Conservation (phyloP, 2,329 filamentous ascomycete species). For the Microcera coccophila region DNA sequence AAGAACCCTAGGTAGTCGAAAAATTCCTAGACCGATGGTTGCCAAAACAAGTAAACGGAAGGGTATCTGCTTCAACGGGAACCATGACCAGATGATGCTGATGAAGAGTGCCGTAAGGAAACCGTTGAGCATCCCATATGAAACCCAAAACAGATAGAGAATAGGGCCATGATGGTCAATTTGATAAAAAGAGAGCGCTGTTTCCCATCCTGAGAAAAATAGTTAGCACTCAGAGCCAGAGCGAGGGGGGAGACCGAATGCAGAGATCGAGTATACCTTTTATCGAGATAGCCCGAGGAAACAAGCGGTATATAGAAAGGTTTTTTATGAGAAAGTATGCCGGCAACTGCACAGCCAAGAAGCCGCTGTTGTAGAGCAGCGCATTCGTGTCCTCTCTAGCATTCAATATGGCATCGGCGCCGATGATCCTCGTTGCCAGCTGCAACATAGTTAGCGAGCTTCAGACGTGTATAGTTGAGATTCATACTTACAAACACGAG, state of each 20-base stretch:
- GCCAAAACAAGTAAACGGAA: not conserved
- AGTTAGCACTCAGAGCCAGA: not conserved
- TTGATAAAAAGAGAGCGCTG: not conserved
- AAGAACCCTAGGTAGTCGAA: not conserved
- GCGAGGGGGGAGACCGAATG: not conserved
- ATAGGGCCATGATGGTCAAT: not conserved
- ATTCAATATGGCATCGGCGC: not conserved
- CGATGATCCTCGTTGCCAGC: not conserved
- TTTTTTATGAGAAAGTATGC: not conserved
- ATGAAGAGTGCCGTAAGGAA: not conserved
- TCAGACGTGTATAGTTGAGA: not conserved
- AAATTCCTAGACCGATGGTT: not conserved
- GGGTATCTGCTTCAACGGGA: not conserved
- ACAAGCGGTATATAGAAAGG: not conserved
- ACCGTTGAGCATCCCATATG: not conserved
- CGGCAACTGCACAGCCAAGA: not conserved
- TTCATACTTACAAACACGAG: slow-evolving; percentile 1
- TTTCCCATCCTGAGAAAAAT: not conserved
- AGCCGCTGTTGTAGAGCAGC: slow-evolving; percentile 1
- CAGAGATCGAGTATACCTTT: slow-evolving; percentile 1
- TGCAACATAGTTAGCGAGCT: not conserved
- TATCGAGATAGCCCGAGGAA: not conserved
- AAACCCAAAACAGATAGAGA: no score
- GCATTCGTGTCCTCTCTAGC: not conserved
- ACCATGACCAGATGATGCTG: slow-evolving; percentile 4